Base-by-base conservation (phyloP, 768 basidiomycete species). In the Auriscalpium orientale region DNA sequence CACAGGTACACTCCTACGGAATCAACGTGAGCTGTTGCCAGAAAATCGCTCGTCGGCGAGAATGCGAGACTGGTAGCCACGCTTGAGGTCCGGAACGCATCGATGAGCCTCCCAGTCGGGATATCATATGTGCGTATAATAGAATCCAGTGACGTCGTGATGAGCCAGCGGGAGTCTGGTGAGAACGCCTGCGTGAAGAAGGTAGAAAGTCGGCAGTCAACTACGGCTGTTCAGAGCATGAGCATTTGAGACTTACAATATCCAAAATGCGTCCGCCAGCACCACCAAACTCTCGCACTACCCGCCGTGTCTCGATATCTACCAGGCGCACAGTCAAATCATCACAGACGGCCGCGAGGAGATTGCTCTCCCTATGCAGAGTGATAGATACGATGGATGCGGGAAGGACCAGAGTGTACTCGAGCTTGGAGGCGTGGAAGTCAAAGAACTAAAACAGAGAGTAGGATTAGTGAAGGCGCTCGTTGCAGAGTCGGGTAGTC, bases 1-100 rank as follows among this genome's bases (percentile, higher is more conserved):
- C 97, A 99, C n/a, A 99, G 79, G 69, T 88, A 95, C 2, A 99
- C 80, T 11, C 95, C 97, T 53, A 98, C 87, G 56, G 86, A 93
- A 62, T 97, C 95, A 7, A 97, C 84, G 67, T 99, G 97, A 0
- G 91, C 79, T 10, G 95, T 95, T 1, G 97, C 97, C 59, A 99
- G 72, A 74, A 99, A 98, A 69, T 98, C 97, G 54, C 89, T 89
- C 0, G 92, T 87, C 0, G 97, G 97, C 2, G 95, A 98, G 69
- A 99, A 95, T 1, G 91, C 79, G 18, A 99, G 72, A 65, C 87
- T 92, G 0, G 91, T 95, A 6, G 95, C 91, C 22, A 95, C 80
- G 62, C 87, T 91, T 33, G 87, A 73, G 9, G 92, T 93, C 53
- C 82, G 80, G 76, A 99, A 98, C 0, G 84, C 91, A 64, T 98